Percentiles rank a stretch among this genome's conserved stretches.
phyloP scores from a whole-genome alignment of 441 rosid genomes.

The Erodium chrysanthum region DNA sequence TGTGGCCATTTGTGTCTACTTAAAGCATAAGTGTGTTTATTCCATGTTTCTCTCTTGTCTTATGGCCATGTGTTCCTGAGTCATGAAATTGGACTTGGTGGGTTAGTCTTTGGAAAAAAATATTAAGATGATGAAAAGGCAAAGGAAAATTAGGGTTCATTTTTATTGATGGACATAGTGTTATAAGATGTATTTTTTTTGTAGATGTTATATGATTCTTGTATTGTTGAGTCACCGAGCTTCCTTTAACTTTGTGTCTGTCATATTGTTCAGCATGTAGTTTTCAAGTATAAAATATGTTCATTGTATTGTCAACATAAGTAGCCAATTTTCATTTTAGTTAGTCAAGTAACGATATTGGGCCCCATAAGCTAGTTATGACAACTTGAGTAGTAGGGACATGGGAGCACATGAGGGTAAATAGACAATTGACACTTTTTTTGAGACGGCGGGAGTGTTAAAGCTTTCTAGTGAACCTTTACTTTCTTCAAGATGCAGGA shows the following conservation, averaged over 20 bases:
- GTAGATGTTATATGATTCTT: neutral
- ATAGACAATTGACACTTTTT: too few relatives aligned
- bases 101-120: neutral
- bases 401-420: too few relatives aligned
- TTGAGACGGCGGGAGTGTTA: too few relatives aligned
- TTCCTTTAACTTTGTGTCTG: neutral
- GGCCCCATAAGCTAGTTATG: neutral
- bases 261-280: neutral
- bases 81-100: neutral
- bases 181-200: neutral
- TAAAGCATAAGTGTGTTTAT: too few relatives aligned
- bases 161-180: neutral
- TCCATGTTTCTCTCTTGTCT: neutral
- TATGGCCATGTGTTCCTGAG: neutral
- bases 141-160: neutral
- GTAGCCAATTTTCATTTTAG: neutral
- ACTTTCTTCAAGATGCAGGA: neutral
- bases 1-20: neutral
- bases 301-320: neutral
- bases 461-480: too few relatives aligned
- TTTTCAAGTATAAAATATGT: neutral
- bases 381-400: neutral
- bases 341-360: neutral
- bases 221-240: neutral
- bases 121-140: neutral